Evolutionary conservation across 2,329 filamentous ascomycete species (phyloP).

Genomic region (Microdochium trichocladiopsis): DNA sequence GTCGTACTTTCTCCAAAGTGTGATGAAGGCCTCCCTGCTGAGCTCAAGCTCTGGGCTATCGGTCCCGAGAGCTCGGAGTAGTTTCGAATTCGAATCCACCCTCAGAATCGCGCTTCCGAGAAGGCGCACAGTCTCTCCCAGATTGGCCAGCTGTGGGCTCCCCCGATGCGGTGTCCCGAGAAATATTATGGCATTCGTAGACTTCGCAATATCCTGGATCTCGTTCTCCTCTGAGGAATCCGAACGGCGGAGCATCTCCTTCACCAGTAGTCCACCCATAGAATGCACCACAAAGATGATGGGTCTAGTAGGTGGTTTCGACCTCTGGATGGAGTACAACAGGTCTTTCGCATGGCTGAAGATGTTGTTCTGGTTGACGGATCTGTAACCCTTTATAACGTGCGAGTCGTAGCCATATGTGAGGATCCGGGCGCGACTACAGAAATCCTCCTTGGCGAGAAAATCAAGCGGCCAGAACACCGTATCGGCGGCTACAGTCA

Average conservation of each 20-base stretch:
- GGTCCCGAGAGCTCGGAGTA: slow-evolving; percentile 5
- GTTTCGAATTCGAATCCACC: slow-evolving; percentile 4
- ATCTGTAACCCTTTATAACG: not conserved
- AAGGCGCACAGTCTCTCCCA: slow-evolving; percentile 1
- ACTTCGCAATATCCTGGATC: slow-evolving; percentile 4
- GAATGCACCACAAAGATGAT: slow-evolving; percentile 9
- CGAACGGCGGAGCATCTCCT: slow-evolving; percentile 5
- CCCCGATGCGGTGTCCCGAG: slow-evolving; percentile 9
- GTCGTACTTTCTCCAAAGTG: slow-evolving; percentile 6
- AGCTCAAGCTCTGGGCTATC: slow-evolving; percentile 7
- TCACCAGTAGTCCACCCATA: slow-evolving; percentile 9
- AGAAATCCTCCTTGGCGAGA: not conserved
- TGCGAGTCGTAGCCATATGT: not conserved
- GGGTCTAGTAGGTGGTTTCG: not conserved
- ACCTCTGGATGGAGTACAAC: not conserved
- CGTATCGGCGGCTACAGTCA: not conserved
- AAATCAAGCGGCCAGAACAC: not conserved
- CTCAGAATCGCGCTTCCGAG: slow-evolving; percentile 1
- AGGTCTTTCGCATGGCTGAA: not conserved
- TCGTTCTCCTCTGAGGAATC: slow-evolving; percentile 1
- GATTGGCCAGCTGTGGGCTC: slow-evolving; percentile 4
- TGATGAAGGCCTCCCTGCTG: slow-evolving; percentile 6
- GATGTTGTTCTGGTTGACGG: not conserved
- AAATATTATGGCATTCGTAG: slow-evolving; percentile 5
- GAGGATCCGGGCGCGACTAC: not conserved